Evolutionary conservation across 805 yeast species (phyloP).

Genomic region (Cyberlindnera mycetangii): DNA sequence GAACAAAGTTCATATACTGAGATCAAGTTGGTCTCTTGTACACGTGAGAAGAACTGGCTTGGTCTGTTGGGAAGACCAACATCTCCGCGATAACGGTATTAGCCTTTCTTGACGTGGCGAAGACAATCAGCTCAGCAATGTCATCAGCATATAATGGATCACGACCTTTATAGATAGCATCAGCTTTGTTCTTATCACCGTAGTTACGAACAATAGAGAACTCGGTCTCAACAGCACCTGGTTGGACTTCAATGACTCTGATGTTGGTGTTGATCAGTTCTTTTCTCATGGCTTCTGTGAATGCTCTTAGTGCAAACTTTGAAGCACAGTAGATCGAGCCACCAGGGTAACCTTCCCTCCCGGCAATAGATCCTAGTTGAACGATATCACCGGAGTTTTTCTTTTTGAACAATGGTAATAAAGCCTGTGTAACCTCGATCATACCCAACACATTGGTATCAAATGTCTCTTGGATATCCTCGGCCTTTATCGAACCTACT

Average conservation of each 20-base stretch:
- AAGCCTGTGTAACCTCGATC: slow-evolving; percentile 77
- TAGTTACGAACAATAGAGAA: slow-evolving; percentile 58
- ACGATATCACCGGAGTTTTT: slow-evolving; percentile 73
- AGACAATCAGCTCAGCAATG: slow-evolving; percentile 59
- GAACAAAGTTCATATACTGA: no score
- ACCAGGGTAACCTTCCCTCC: slow-evolving; percentile 75
- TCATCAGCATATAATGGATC: slow-evolving; percentile 57
- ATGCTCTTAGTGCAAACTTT: slow-evolving; percentile 69
- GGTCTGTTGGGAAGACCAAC: slow-evolving; percentile 80
- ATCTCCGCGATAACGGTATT: slow-evolving; percentile 70
- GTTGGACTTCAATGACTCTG: slow-evolving; percentile 64
- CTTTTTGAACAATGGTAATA: slow-evolving; percentile 66
- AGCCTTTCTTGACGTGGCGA: slow-evolving; percentile 52
- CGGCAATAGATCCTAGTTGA: slow-evolving; percentile 75
- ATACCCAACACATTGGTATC: slow-evolving; percentile 86
- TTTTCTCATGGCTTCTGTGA: slow-evolving; percentile 68
- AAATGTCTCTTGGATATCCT: slow-evolving; percentile 73
- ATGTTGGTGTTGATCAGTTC: slow-evolving; percentile 69
- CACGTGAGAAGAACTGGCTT: slow-evolving; percentile 72
- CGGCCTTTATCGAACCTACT: slow-evolving; percentile 63
- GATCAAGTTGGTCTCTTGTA: slow-evolving; percentile 38
- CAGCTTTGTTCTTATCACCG: slow-evolving; percentile 53
- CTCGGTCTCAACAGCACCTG: slow-evolving; percentile 70
- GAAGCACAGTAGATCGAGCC: slow-evolving; percentile 78
- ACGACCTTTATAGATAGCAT: slow-evolving; percentile 51